Conservation (phyloP, 208 protist genomes). For the Kentomonas sorsogonicus region DNA sequence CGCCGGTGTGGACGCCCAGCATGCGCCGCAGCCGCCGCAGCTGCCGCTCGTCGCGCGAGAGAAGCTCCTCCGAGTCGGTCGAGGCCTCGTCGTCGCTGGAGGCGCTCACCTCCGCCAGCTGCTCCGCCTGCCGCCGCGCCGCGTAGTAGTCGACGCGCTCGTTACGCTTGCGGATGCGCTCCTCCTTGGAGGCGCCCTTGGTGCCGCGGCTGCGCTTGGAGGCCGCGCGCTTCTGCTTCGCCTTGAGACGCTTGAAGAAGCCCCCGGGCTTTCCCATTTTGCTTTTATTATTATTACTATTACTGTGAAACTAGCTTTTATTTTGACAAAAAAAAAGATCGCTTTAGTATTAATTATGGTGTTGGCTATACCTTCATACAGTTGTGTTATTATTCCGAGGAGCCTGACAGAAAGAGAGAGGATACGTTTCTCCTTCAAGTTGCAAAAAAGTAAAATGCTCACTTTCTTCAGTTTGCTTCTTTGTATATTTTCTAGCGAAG, state of each 20-base stretch:
- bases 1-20: slow-evolving; percentile 20
- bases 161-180: slow-evolving; percentile 58
- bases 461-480: too few species aligned
- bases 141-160: slow-evolving; percentile 69
- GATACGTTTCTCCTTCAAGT: too few species aligned
- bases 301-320: neutral
- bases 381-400: too few species aligned
- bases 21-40: slow-evolving; percentile 33
- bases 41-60: slow-evolving; percentile 21
- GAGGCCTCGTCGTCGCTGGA: slow-evolving; percentile 54
- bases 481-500: too few species aligned
- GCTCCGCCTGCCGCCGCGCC: slow-evolving; percentile 66
- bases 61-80: slow-evolving; percentile 56
- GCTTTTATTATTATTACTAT: neutral
- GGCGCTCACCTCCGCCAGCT: slow-evolving; percentile 71
- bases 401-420: too few species aligned
- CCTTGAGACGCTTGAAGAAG: slow-evolving; percentile 80
- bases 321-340: slow-evolving; percentile 1
- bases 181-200: slow-evolving; percentile 77
- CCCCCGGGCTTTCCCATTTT: slow-evolving; percentile 68
- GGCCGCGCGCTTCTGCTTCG: slow-evolving; percentile 53
- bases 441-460: too few species aligned
- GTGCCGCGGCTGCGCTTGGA: slow-evolving; percentile 55
- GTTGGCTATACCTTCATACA: slow-evolving; percentile 1
- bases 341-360: neutral